These are phyloP conservation scores for Nyctanthes arbortristis DNA, from an alignment of 257 asterid species.

Conservation along the genomic window DNA sequence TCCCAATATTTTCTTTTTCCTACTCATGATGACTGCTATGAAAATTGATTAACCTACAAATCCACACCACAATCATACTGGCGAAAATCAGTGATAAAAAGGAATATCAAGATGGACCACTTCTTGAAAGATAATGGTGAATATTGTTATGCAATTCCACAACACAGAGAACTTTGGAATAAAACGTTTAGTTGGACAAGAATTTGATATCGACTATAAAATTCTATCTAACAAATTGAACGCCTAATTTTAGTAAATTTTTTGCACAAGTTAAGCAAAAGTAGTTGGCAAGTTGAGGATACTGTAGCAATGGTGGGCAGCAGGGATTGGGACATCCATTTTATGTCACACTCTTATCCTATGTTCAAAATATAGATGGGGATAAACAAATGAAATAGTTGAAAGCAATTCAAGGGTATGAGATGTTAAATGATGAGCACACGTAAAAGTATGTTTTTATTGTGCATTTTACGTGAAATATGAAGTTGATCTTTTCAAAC, in stretches of 20 bases:
- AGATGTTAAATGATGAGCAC: background rate
- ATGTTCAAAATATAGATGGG: background rate
- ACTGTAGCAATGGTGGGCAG: slow-evolving; percentile 2
- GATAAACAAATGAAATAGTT: no score
- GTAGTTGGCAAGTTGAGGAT: background rate
- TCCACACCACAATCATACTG: background rate
- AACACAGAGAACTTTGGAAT: background rate
- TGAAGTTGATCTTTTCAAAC: background rate
- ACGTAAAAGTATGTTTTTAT: background rate
- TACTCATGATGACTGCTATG: background rate
- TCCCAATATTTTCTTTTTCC: background rate
- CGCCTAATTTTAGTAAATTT: background rate
- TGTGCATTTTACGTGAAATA: background rate
- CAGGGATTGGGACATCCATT: background rate
- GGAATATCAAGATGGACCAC: background rate
- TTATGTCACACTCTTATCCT: background rate
- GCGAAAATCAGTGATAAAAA: background rate
- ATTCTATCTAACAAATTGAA: background rate
- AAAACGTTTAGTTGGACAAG: background rate
- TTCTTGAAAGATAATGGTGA: background rate
- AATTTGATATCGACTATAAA: background rate
- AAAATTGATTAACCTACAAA: background rate
- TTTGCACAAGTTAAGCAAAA: background rate
- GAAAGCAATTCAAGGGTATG: no score
- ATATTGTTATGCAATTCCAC: background rate